Conservation (phyloP, 345 rosid genomes). For the Litchi chinensis region DNA sequence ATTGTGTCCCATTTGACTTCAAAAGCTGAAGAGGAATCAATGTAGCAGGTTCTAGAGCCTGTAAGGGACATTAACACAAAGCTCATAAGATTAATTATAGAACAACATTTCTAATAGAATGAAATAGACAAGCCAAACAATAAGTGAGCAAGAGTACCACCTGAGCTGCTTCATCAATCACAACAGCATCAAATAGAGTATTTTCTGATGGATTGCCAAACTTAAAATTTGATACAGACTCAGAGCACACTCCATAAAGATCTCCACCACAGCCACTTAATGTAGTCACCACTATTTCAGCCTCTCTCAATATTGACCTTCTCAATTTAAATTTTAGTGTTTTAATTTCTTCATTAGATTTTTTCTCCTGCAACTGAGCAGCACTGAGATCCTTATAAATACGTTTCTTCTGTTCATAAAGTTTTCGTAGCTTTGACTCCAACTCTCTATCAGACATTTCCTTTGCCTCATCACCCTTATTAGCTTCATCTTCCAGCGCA, state of each 20-base stretch:
- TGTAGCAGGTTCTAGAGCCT: slow-evolving; percentile 99
- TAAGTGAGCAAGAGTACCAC: slow-evolving; percentile 42
- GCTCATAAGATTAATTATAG: slow-evolving; percentile 18
- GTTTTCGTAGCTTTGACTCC: slow-evolving; percentile 59
- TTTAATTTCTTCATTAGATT: slow-evolving; percentile 66
- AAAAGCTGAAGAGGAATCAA: slow-evolving; percentile 94
- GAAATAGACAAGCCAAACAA: slow-evolving; percentile 27
- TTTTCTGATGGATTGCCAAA: slow-evolving; percentile 76
- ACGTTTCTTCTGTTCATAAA: slow-evolving; percentile 85
- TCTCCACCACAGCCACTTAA: slow-evolving; percentile 99
- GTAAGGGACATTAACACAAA: slow-evolving; percentile 29
- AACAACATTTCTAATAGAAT: slow-evolving; percentile 19
- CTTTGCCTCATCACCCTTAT: slow-evolving; percentile 47
- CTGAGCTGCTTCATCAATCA: slow-evolving; percentile 98
- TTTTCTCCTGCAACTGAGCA: slow-evolving; percentile 82
- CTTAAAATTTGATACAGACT: slow-evolving; percentile 66
- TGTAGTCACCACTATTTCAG: slow-evolving; percentile 91
- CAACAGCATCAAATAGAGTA: slow-evolving; percentile 85
- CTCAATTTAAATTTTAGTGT: slow-evolving; percentile 72
- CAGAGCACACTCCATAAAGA: slow-evolving; percentile 88
- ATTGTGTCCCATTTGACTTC: slow-evolving; percentile 82
- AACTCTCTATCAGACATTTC: slow-evolving; percentile 70
- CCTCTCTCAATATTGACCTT: slow-evolving; percentile 82
- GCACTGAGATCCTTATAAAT: slow-evolving; percentile 80
- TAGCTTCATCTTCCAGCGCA: slow-evolving; percentile 47